phyloP scores from a whole-genome alignment of 352 stramenopile genomes.

The Albugo candida region DNA sequence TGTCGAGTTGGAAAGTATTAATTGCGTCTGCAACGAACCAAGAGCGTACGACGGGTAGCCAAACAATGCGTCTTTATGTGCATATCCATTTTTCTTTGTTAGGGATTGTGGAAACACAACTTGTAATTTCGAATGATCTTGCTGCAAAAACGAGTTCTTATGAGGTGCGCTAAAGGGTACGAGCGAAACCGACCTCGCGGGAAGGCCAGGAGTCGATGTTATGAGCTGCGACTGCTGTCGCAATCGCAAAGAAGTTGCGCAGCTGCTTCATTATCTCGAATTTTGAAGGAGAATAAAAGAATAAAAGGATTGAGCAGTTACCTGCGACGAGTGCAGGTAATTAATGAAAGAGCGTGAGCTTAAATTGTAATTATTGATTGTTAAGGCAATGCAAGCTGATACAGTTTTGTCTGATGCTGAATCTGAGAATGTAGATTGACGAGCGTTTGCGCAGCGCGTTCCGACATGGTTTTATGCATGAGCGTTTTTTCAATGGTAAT shows the following conservation, averaged over 20 bases:
- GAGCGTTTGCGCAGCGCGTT: constrained; percentile 18
- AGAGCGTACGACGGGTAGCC: constrained; percentile 87
- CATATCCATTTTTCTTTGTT: constrained; percentile 86
- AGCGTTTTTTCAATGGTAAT: constrained; percentile 28
- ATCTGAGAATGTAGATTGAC: constrained; percentile 41
- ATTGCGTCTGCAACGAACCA: constrained; percentile 63
- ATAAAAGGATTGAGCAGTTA: no score
- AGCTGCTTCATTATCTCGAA: no score
- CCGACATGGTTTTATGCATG: constrained; percentile 14
- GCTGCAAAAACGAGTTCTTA: constrained; percentile 15
- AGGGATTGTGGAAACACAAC: constrained; percentile 73
- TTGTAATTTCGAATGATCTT: constrained; percentile 77
- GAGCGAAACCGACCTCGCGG: constrained; percentile 26
- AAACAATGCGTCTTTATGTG: constrained; percentile 93
- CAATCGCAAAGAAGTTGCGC: no score
- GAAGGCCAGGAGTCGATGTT: constrained; percentile 72
- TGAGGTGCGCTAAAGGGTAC: neutral
- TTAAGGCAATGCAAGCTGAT: constrained; percentile 5
- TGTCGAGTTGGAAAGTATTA: constrained; percentile 77
- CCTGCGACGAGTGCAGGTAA: no score
- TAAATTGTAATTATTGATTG: no score
- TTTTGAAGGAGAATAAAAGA: no score
- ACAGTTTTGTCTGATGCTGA: constrained; percentile 67
- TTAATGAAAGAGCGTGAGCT: no score
- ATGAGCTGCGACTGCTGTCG: no score